Base-by-base conservation (phyloP, 805 yeast genomes). In the Deakozyma indianensis region DNA sequence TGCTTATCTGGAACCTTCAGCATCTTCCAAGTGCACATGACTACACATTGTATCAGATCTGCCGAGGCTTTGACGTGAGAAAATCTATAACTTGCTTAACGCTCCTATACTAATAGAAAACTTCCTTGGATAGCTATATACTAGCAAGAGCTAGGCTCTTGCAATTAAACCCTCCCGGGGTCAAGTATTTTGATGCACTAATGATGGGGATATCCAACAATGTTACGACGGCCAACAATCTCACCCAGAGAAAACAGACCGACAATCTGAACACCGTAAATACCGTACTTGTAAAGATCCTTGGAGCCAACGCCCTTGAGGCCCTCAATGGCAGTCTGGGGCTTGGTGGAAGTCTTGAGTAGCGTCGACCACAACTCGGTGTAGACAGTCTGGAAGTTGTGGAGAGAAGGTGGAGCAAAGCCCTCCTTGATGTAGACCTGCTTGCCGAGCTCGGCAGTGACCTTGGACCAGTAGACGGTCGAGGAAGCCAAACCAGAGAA, bases 171-270 rank as follows among this genome's bases (percentile, higher is more conserved):
- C n/a, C n/a, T n/a, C n/a, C n/a, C n/a, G n/a, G n/a, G n/a, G n/a
- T n/a, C n/a, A n/a, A n/a, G n/a, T n/a, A n/a, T n/a, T n/a, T n/a
- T n/a, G n/a, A n/a, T n/a, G n/a, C 28, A 42, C 23, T 46, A 42
- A 35, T 49, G 45, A 24, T 48, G 43, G 24, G 84, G 83, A 74
- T 92, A 90, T 55, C 96, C 96, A 60, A 87, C 83, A 50, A 92
- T 57, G 59, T 83, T 78, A 73, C 97, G 83, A 74, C 97, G 86
- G 61, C 98, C 98, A 60, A 92, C 74, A 56, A 88, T 78, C 74
- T 92, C 98, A 63, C 98, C 98, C 42, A 90, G 73, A 23, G 96
- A 78, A 68, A 87, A 92, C 63, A 88, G 74, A 52, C 96, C 98
- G 53, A 84, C 70, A 46, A 90, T 68, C 70, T 92, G 98, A 55